These are phyloP conservation scores for Globisporangium okanoganense DNA, from an alignment of 352 stramenopile genomes.

Conservation along the genomic window DNA sequence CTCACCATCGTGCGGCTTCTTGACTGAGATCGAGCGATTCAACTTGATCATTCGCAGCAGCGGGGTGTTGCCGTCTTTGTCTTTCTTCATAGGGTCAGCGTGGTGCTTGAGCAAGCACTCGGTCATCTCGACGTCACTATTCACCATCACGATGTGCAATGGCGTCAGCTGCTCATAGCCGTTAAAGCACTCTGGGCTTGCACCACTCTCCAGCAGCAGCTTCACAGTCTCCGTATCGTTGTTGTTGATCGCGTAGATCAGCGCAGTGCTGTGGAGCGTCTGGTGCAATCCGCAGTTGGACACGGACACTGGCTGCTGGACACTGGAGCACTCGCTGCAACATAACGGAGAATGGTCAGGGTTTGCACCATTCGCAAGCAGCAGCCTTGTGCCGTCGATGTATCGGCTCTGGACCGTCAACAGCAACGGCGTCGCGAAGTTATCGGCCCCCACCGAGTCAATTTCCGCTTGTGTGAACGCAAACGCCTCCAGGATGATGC, in stretches of 20 bases:
- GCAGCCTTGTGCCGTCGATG: slow-evolving; percentile 25
- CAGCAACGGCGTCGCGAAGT: not conserved
- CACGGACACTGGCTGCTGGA: slow-evolving; percentile 2
- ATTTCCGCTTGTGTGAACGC: slow-evolving; percentile 4
- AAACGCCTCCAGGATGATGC: slow-evolving; percentile 9
- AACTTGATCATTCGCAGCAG: slow-evolving; percentile 42
- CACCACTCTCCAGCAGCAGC: not conserved
- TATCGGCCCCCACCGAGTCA: not conserved
- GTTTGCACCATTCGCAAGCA: slow-evolving; percentile 36
- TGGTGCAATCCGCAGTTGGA: slow-evolving; percentile 5
- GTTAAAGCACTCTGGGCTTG: slow-evolving; percentile 1
- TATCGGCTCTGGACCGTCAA: slow-evolving; percentile 10
- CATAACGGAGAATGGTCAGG: slow-evolving; percentile 40
- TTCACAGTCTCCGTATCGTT: not conserved
- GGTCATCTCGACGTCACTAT: slow-evolving; percentile 35
- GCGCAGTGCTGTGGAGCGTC: slow-evolving; percentile 1
- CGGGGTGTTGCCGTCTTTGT: slow-evolving; percentile 29
- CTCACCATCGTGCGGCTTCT: slow-evolving; percentile 48
- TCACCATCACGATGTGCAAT: slow-evolving; percentile 40
- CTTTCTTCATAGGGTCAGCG: slow-evolving; percentile 35
- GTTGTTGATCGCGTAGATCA: not conserved
- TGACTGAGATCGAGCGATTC: slow-evolving; percentile 35
- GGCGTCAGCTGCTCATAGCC: slow-evolving; percentile 24
- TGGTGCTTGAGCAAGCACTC: slow-evolving; percentile 34
- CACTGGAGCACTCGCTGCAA: slow-evolving; percentile 30